A percentile compares a stretch with the other conserved stretches of the same genome.
These are phyloP conservation scores for Penicillium sp. DNA, from an alignment of 2,329 filamentous ascomycete genomes.

Conservation along the genomic window DNA sequence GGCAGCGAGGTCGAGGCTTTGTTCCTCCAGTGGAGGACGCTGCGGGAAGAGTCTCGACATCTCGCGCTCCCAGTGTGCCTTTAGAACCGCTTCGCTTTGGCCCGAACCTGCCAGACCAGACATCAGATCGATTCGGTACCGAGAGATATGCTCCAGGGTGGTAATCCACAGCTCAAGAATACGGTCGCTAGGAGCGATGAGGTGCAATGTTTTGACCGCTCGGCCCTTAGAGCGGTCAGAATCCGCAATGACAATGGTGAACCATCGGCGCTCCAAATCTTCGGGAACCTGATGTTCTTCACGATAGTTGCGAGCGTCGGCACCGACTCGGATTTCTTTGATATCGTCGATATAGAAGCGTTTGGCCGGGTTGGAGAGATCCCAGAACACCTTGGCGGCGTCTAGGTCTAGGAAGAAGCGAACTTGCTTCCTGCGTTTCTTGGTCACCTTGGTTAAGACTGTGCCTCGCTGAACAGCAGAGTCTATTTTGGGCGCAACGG, in stretches of 20 bases:
- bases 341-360: slow-evolving; percentile 94
- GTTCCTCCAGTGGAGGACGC: slow-evolving; percentile 52
- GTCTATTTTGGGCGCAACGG: slow-evolving; percentile 68
- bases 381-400: slow-evolving; percentile 84
- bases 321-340: slow-evolving; percentile 78
- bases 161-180: slow-evolving; percentile 76
- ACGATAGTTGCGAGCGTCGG: slow-evolving; percentile 83
- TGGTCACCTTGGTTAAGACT: slow-evolving; percentile 76
- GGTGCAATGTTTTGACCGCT: slow-evolving; percentile 74
- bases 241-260: slow-evolving; percentile 83
- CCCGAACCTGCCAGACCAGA: slow-evolving; percentile 72
- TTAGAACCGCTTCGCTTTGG: slow-evolving; percentile 77
- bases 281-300: slow-evolving; percentile 74
- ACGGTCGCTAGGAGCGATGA: slow-evolving; percentile 73
- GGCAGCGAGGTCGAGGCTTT: slow-evolving; percentile 72
- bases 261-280: slow-evolving; percentile 69
- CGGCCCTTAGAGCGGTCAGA: slow-evolving; percentile 72
- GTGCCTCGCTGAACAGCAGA: slow-evolving; percentile 75
- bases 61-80: slow-evolving; percentile 80
- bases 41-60: slow-evolving; percentile 66
- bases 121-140: slow-evolving; percentile 86
- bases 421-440: slow-evolving; percentile 72
- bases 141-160: slow-evolving; percentile 78
- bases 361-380: slow-evolving; percentile 73
- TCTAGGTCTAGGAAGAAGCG: slow-evolving; percentile 77